A percentile compares a stretch with the other conserved stretches of the same genome.
phyloP scores from a whole-genome alignment of 2,329 filamentous ascomycete species.

The Akanthomyces uredinophilus region DNA sequence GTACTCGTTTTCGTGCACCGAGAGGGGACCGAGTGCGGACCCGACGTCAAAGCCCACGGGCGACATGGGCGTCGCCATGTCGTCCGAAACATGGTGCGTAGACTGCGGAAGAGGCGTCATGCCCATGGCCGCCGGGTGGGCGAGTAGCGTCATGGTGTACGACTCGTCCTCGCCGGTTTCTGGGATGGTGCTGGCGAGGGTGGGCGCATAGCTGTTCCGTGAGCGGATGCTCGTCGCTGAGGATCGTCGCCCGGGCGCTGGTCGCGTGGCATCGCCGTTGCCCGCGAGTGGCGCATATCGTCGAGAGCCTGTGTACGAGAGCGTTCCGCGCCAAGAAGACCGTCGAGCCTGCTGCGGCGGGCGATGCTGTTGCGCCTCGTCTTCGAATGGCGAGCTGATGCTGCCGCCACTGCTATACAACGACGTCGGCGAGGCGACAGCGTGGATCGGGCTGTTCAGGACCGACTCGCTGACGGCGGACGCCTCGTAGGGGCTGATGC shows the following conservation, averaged over 20 bases:
- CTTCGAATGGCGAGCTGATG: background rate
- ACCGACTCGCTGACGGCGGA: slow-evolving; percentile 8
- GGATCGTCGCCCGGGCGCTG: slow-evolving; percentile 13
- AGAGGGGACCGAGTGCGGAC: slow-evolving; percentile 41
- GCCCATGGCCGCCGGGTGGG: slow-evolving; percentile 36
- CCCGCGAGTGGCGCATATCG: slow-evolving; percentile 9
- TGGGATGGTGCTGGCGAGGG: slow-evolving; percentile 22
- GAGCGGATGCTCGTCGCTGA: slow-evolving; percentile 23
- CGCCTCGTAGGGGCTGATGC: slow-evolving; percentile 25
- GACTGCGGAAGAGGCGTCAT: slow-evolving; percentile 26
- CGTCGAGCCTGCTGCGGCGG: background rate
- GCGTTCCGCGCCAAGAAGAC: slow-evolving; percentile 8
- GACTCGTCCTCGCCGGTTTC: slow-evolving; percentile 35
- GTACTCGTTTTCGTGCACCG: slow-evolving; percentile 40
- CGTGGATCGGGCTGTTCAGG: slow-evolving; percentile 23
- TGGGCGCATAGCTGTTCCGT: slow-evolving; percentile 21
- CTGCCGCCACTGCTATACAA: slow-evolving; percentile 28
- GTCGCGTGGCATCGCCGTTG: background rate
- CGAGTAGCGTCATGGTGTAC: slow-evolving; percentile 39
- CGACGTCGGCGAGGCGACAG: slow-evolving; percentile 36
- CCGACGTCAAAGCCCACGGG: slow-evolving; percentile 41
- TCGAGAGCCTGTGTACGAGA: slow-evolving; percentile 3
- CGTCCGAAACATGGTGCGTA: slow-evolving; percentile 19
- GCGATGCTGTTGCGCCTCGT: background rate
- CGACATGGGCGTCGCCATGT: slow-evolving; percentile 17